Conservation (phyloP, 257 asterid genomes). For the Solanum appendiculatum region DNA sequence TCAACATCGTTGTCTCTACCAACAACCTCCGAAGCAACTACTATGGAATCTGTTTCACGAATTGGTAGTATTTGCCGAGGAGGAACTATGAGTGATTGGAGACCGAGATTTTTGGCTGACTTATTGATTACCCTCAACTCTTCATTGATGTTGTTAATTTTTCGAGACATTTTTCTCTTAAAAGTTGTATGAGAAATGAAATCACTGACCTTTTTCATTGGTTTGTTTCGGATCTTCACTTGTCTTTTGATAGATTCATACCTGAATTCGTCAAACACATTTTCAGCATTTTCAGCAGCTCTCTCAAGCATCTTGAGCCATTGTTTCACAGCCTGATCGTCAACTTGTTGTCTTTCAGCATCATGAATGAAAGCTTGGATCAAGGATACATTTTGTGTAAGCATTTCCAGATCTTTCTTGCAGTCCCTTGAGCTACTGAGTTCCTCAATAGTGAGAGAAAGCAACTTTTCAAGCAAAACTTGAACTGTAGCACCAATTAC, state of each 20-base stretch:
- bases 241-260: not conserved
- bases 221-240: not conserved
- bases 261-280: slow-evolving; percentile 9
- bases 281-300: not conserved
- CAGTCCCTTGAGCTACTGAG: not conserved
- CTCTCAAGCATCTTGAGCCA: slow-evolving; percentile 11
- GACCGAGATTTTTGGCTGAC: not conserved
- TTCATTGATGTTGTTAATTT: not conserved
- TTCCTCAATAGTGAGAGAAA: not conserved
- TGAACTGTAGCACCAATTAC: not conserved
- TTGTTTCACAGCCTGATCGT: not conserved
- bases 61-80: not conserved
- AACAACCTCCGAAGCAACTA: not conserved
- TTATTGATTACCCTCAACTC: not conserved
- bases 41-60: not conserved
- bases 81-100: not conserved
- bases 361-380: not conserved
- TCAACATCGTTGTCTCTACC: not conserved
- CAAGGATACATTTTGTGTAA: not conserved
- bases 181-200: not conserved
- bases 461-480: not conserved
- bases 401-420: not conserved
- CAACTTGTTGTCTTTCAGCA: not conserved
- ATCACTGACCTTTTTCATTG: not conserved
- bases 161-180: not conserved